Evolutionary conservation across 352 stramenopile genomes (phyloP).

Genomic region (Pythium monospermum): DNA sequence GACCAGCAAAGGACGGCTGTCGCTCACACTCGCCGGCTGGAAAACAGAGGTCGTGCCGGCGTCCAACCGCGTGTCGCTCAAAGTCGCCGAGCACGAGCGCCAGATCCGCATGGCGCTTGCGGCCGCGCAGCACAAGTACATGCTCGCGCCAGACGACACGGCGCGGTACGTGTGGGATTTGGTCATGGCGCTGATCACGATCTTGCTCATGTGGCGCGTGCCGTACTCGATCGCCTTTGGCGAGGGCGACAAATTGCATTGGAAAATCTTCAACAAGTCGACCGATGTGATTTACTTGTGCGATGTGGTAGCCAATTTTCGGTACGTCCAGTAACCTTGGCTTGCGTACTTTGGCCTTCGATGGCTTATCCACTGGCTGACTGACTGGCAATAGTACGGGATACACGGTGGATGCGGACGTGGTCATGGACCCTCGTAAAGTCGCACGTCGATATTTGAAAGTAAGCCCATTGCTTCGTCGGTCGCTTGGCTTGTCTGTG

Average conservation of each 20-base stretch:
- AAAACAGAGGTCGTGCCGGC: constrained; percentile 42
- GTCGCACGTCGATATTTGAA: constrained; percentile 45
- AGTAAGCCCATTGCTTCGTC: constrained; percentile 19
- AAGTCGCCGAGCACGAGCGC: constrained; percentile 46
- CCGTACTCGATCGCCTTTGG: constrained; percentile 54
- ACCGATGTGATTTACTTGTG: constrained; percentile 46
- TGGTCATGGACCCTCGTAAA: constrained; percentile 46
- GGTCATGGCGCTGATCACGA: constrained; percentile 42
- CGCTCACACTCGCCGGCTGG: constrained; percentile 3
- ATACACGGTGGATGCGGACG: constrained; percentile 46
- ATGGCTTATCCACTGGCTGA: neutral
- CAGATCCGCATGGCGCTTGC: constrained; percentile 30
- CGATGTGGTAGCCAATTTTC: constrained; percentile 52
- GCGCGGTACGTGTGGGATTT: constrained; percentile 49
- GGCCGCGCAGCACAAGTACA: constrained; percentile 36
- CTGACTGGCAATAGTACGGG: constrained; percentile 37
- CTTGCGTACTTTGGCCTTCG: too few species aligned
- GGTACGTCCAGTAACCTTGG: constrained; percentile 20
- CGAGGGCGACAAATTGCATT: constrained; percentile 34
- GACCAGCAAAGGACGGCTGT: constrained; percentile 5
- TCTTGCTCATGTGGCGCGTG: constrained; percentile 55
- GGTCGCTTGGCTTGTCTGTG: too few species aligned
- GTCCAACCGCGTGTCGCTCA: constrained; percentile 49
- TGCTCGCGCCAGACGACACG: constrained; percentile 37
- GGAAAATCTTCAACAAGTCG: constrained; percentile 44